A percentile compares a stretch with the other conserved stretches of the same genome.
phyloP scores from a whole-genome alignment of 805 yeast species.

The Ogataea saltuana region DNA sequence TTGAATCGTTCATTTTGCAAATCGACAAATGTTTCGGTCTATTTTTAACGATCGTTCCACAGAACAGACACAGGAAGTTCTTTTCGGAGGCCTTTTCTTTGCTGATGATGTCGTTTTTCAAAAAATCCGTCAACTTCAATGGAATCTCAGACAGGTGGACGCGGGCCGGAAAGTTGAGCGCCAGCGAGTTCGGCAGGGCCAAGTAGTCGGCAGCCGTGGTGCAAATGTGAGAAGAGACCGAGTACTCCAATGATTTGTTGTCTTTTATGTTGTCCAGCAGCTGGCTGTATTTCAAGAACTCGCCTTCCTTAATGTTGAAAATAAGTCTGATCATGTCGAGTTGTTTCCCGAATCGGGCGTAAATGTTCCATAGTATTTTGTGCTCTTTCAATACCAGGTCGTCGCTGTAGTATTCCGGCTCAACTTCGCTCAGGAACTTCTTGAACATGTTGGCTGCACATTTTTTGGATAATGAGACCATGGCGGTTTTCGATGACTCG shows the following conservation, averaged over 20 bases:
- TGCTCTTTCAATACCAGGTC: slow-evolving; percentile 42
- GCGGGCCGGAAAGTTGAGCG: slow-evolving; percentile 31
- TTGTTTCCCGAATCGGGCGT: slow-evolving; percentile 35
- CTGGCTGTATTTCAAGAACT: slow-evolving; percentile 28
- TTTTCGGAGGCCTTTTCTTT: slow-evolving; percentile 24
- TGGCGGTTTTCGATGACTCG: slow-evolving; percentile 9
- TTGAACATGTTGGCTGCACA: slow-evolving; percentile 21
- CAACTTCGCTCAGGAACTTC: slow-evolving; percentile 26
- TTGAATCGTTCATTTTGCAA: slow-evolving; percentile 27
- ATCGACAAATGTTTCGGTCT: slow-evolving; percentile 18
- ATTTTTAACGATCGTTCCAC: slow-evolving; percentile 26
- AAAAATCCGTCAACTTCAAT: slow-evolving; percentile 44
- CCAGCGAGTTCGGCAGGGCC: slow-evolving; percentile 35
- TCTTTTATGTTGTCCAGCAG: slow-evolving; percentile 17
- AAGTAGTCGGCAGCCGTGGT: slow-evolving; percentile 11
- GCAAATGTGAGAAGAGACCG: slow-evolving; percentile 21
- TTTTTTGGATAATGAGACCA: slow-evolving; percentile 14
- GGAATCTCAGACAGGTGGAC: slow-evolving; percentile 27
- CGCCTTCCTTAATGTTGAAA: slow-evolving; percentile 29
- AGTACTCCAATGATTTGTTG: slow-evolving; percentile 18
- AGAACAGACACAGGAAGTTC: slow-evolving; percentile 27
- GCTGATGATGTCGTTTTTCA: slow-evolving; percentile 46
- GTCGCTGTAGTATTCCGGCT: slow-evolving; percentile 34
- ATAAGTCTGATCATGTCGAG: slow-evolving; percentile 33
- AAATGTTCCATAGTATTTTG: slow-evolving; percentile 37